phyloP scores from a whole-genome alignment of 306 rosid genomes.

The Glycine latifolia region DNA sequence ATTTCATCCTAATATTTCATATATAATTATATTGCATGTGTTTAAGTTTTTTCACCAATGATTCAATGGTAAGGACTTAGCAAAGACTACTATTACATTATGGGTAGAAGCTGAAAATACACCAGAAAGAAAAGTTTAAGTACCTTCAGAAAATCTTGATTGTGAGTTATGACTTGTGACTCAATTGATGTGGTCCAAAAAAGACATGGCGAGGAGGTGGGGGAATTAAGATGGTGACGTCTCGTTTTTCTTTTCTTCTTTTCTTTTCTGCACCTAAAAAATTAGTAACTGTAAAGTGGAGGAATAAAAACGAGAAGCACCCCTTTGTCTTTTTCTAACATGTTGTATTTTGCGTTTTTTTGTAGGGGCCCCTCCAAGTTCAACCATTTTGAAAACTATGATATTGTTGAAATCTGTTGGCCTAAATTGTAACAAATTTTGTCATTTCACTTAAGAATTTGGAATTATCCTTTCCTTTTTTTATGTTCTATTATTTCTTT shows the following conservation, averaged over 20 bases:
- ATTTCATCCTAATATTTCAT: too few species aligned
- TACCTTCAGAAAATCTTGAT: not conserved
- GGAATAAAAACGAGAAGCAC: not conserved
- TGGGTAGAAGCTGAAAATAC: not conserved
- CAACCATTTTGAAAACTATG: not conserved
- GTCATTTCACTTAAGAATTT: too few species aligned
- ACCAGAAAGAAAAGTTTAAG: not conserved
- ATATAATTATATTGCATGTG: too few species aligned
- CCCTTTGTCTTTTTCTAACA: not conserved
- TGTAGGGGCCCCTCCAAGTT: not conserved
- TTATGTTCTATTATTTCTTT: not conserved
- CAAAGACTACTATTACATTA: not conserved
- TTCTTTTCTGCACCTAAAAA: too few species aligned
- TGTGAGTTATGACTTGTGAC: not conserved
- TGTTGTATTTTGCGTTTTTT: not conserved
- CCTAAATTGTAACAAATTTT: not conserved
- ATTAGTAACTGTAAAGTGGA: not conserved
- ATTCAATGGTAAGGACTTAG: too few species aligned
- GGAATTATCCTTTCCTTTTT: not conserved
- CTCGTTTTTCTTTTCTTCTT: not conserved
- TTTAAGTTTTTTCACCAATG: too few species aligned
- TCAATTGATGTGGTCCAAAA: conserved; percentile 19
- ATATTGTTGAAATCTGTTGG: not conserved
- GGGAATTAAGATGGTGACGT: conserved; percentile 16
- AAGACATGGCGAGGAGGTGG: not conserved